Evolutionary conservation across 768 basidiomycete species (phyloP).

Genomic region (Russula dissimulans): DNA sequence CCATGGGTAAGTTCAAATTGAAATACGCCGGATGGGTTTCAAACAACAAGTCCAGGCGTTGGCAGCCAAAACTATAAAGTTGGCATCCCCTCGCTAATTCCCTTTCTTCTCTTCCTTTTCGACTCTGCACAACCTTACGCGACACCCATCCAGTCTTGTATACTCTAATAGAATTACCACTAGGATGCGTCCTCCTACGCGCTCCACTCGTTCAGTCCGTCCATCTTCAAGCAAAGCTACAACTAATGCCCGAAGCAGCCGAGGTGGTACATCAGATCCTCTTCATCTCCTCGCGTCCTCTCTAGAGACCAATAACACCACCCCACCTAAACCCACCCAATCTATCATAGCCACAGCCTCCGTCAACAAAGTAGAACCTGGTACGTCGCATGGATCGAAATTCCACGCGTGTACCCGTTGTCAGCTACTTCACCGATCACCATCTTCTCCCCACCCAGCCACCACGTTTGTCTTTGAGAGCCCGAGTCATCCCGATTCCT

Average conservation of each 20-base stretch:
- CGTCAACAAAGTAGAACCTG: neutral
- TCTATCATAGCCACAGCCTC: neutral
- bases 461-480: slow-evolving; percentile 6
- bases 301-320: neutral
- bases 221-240: slow-evolving; percentile 9
- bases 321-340: neutral
- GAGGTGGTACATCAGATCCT: neutral
- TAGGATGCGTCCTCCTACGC: slow-evolving; percentile 23
- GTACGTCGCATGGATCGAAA: neutral
- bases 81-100: neutral
- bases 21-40: too few relatives aligned
- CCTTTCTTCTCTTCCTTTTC: neutral
- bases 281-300: neutral
- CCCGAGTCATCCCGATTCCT: neutral
- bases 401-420: neutral
- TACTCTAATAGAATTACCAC: neutral
- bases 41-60: too few relatives aligned
- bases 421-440: neutral
- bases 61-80: neutral
- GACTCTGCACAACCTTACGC: neutral
- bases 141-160: slow-evolving; percentile 8
- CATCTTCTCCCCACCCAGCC: neutral
- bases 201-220: slow-evolving; percentile 25
- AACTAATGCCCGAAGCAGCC: neutral
- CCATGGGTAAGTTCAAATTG: too few relatives aligned